Base-by-base conservation (phyloP, 768 basidiomycete genomes). In the Lepiota venenata region DNA sequence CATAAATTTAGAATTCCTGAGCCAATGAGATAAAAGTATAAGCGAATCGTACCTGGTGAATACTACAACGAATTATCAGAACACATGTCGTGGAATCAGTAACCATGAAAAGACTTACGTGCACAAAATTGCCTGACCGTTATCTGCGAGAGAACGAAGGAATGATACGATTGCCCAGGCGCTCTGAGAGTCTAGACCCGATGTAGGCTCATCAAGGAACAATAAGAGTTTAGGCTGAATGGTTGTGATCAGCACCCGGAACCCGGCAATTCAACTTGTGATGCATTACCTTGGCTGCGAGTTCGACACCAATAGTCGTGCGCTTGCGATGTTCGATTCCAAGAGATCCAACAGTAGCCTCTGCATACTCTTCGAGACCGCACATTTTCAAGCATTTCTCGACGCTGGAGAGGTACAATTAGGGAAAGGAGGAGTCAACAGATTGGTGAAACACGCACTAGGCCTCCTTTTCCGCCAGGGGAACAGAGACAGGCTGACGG, bases 151-250 rank as follows among this genome's bases (percentile, higher is more conserved):
- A 36, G 84, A 79, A 4, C 85, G 75, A 46, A 94, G 71, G 75
- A 94, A 91, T 4, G 76, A 73, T 47, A 91, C 71, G 59, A 93
- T 91, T 25, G 85, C 85, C 89, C 90, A 91, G 2, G 92, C 91
- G 43, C 85, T 88, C 67, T 93, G 90, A 11, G 90, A 91, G 64
- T 93, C 91, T 12, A 94, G 78, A 50, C 92, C 91, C 16, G 89
- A 86, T 0, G 93, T 95, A 0, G 93, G 93, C 65, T 95, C 92
- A 63, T 94, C 93, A 48, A 93, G 72, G 78, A 95, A 95, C 16
- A 95, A 76, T 0, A 96, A 74, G 0, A 93, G 74, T 63, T 83
- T 83, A 0, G 91, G 93, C 83, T 84, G 52, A 7, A 59, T 69
- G 65, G 66, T 60, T 14, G 1, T 10, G 15, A n/a, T 29, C 5